phyloP scores from a whole-genome alignment of 169 alveolate species.

The Babesia ovis region DNA sequence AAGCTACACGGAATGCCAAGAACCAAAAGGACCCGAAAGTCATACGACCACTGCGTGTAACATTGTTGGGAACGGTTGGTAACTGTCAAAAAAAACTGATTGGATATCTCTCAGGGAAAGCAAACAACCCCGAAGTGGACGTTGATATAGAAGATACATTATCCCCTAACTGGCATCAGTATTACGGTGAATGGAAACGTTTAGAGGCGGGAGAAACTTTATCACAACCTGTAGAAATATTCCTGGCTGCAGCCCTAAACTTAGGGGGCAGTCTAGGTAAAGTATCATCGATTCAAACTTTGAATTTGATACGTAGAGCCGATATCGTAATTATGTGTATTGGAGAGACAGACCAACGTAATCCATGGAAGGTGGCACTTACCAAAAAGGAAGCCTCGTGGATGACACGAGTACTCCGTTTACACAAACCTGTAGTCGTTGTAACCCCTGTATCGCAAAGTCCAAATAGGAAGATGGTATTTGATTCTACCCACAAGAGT shows the following conservation, averaged over 20 bases:
- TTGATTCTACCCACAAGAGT: slow-evolving; percentile 9
- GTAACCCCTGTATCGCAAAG: slow-evolving; percentile 16
- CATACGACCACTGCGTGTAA: slow-evolving; percentile 35
- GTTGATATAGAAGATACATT: background rate
- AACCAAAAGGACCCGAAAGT: background rate
- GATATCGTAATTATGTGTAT: slow-evolving; percentile 51
- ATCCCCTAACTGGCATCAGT: slow-evolving; percentile 64
- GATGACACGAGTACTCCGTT: slow-evolving; percentile 36
- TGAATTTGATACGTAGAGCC: slow-evolving; percentile 26
- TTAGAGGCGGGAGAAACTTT: background rate
- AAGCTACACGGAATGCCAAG: background rate
- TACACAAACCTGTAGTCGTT: slow-evolving; percentile 38
- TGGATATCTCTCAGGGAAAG: slow-evolving; percentile 5
- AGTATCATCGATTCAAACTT: slow-evolving; percentile 41
- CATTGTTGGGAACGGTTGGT: slow-evolving; percentile 50
- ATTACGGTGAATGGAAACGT: slow-evolving; percentile 34
- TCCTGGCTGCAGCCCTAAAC: slow-evolving; percentile 51
- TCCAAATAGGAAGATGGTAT: slow-evolving; percentile 5
- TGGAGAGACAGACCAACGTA: slow-evolving; percentile 6
- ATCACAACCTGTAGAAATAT: slow-evolving; percentile 48
- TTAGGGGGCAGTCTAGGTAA: slow-evolving; percentile 62
- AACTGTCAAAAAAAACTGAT: slow-evolving; percentile 27
- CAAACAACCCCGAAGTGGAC: background rate
- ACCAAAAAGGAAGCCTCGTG: slow-evolving; percentile 54
- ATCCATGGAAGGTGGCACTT: slow-evolving; percentile 31